These are phyloP conservation scores for Neurospora sp. DNA, from an alignment of 495 filamentous ascomycete species.

Conservation along the genomic window DNA sequence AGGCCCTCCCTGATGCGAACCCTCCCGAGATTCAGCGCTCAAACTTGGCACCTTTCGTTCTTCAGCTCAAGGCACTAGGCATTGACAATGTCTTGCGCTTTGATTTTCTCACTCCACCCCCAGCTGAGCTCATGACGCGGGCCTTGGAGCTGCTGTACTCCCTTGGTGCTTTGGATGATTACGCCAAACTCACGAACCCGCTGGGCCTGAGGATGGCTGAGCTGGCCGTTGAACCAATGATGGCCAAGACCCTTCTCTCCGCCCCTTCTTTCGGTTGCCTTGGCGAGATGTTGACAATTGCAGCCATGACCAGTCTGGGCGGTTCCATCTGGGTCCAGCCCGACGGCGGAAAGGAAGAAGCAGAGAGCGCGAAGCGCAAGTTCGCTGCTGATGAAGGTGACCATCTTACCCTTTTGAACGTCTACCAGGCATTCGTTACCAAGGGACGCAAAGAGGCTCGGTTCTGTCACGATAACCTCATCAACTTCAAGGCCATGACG, in stretches of 20 bases:
- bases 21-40: slow-evolving; percentile 89
- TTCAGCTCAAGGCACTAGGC: slow-evolving; percentile 91
- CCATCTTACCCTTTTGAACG: slow-evolving; percentile 88
- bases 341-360: slow-evolving; percentile 60
- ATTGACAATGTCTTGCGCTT: slow-evolving; percentile 94
- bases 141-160: slow-evolving; percentile 85
- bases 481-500: slow-evolving; percentile 76
- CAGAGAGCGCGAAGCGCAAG: slow-evolving; percentile 63
- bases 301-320: slow-evolving; percentile 86
- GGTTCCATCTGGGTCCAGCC: slow-evolving; percentile 74
- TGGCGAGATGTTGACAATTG: slow-evolving; percentile 80
- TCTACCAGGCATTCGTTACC: slow-evolving; percentile 82
- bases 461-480: slow-evolving; percentile 77
- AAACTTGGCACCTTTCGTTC: slow-evolving; percentile 80
- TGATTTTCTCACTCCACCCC: slow-evolving; percentile 79
- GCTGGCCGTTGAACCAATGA: slow-evolving; percentile 91
- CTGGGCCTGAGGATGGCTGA: slow-evolving; percentile 89
- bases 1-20: slow-evolving; percentile 59
- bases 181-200: slow-evolving; percentile 84
- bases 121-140: slow-evolving; percentile 76
- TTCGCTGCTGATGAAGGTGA: slow-evolving; percentile 94
- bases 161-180: slow-evolving; percentile 78
- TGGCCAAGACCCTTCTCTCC: slow-evolving; percentile 81
- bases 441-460: slow-evolving; percentile 73
- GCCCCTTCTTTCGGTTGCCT: slow-evolving; percentile 66